Base-by-base conservation (phyloP, 1,139 yeast species). In the Pichia sp. region DNA sequence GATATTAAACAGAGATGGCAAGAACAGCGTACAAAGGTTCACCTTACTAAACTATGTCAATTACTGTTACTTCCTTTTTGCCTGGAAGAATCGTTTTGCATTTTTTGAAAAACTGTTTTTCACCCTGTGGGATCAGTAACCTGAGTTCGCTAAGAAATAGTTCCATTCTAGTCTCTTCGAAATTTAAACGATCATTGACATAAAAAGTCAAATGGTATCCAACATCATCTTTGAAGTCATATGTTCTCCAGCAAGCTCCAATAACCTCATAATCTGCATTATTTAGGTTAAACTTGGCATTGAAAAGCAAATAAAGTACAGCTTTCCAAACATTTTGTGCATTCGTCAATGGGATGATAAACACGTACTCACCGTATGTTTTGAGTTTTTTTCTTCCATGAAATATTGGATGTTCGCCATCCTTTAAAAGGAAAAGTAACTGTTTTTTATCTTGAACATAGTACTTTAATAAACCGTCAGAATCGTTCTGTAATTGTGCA, bases 1-100 rank as follows among this genome's bases (percentile, higher is more conserved):
- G n/a, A n/a, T n/a, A n/a, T n/a, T n/a, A n/a, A n/a, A n/a, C n/a
- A n/a, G n/a, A n/a, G n/a, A n/a, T n/a, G n/a, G n/a, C n/a, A n/a
- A n/a, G n/a, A n/a, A n/a, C n/a, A n/a, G n/a, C 50, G 45, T 7
- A 36, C 40, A 31, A 15, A 11, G 36, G 50, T 33, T 33, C 25
- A 33, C 10, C n/a, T 8, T 14, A 23, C 21, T 34, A 37, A 6
- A 23, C 5, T 8, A 33, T 21, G 9, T 31, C 33, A 3, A 41
- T 5, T 16, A 35, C 15, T 5, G 26, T 15, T 3, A 18, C 24
- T 6, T 28, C 19, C 8, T 22, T 42, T 6, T 30, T 22, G 3
- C 35, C 41, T 4, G 48, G 46, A 16, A 24, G 26, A 7, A 36
- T 4, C 5, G 41, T 40, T 22, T 40, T 42, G n/a, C 41, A 40